phyloP scores from a whole-genome alignment of 306 rosid species.

The Acacia confusa region DNA sequence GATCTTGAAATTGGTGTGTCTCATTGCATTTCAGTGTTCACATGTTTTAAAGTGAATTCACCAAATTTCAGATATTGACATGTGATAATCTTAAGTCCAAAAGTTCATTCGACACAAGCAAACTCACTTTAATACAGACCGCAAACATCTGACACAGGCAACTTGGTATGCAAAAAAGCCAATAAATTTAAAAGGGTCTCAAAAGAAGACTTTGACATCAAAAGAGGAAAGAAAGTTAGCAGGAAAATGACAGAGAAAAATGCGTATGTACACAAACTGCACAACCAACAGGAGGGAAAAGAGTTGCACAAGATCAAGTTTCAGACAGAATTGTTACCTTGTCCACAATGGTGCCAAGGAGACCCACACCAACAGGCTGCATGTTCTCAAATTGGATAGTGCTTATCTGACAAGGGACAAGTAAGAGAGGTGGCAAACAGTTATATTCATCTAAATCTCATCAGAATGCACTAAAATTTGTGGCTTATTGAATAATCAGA shows the following conservation, averaged over 20 bases:
- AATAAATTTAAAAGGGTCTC: background rate
- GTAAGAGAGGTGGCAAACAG: background rate
- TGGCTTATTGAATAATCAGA: background rate
- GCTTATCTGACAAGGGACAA: slow-evolving; percentile 65
- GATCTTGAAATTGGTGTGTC: background rate
- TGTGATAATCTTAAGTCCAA: background rate
- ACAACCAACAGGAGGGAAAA: background rate
- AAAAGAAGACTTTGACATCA: background rate
- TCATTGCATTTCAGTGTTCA: background rate
- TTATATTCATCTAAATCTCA: slow-evolving; percentile 27
- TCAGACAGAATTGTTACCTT: slow-evolving; percentile 57
- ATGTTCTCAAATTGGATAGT: slow-evolving; percentile 93
- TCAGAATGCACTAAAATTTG: slow-evolving; percentile 18
- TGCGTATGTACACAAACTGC: background rate
- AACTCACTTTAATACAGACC: background rate
- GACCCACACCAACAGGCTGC: slow-evolving; percentile 92
- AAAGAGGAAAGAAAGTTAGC: background rate
- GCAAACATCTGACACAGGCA: background rate
- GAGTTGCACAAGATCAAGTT: slow-evolving; percentile 19
- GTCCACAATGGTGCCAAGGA: slow-evolving; percentile 80
- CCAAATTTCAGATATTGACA: background rate
- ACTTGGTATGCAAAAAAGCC: background rate
- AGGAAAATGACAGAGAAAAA: background rate
- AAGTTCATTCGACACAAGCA: background rate
- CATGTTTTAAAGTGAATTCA: background rate